phyloP scores from a whole-genome alignment of 805 yeast genomes.

The Millerozyma acaciae region DNA sequence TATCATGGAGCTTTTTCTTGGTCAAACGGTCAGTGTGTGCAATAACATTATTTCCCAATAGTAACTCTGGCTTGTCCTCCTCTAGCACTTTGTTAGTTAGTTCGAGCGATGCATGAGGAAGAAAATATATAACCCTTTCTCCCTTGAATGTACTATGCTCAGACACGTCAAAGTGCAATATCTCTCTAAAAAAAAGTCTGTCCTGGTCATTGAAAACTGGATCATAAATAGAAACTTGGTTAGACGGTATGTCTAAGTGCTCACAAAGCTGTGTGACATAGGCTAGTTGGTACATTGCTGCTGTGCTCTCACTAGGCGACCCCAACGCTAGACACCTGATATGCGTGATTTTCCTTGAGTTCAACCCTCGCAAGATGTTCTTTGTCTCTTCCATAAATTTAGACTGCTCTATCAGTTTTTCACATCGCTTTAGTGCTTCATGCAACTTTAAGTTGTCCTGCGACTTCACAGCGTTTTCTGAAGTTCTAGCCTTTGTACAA shows the following conservation, averaged over 20 bases:
- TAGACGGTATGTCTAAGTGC: constrained; percentile 9
- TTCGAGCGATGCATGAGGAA: constrained; percentile 73
- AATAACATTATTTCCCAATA: constrained; percentile 50
- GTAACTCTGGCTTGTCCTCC: constrained; percentile 28
- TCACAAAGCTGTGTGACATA: constrained; percentile 42
- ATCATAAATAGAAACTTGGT: constrained; percentile 51
- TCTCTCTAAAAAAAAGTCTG: constrained; percentile 17
- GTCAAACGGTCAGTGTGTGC: constrained; percentile 54
- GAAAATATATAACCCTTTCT: constrained; percentile 44
- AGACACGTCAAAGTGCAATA: constrained; percentile 12
- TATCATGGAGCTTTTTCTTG: constrained; percentile 35
- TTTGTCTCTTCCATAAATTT: constrained; percentile 23
- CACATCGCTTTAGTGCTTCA: no score
- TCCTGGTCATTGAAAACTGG: constrained; percentile 58
- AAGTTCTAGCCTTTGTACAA: no score
- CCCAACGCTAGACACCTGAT: constrained; percentile 75
- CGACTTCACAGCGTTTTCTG: no score
- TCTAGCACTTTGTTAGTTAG: constrained; percentile 42
- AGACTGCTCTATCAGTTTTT: constrained; percentile 15
- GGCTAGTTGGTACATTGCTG: constrained; percentile 67
- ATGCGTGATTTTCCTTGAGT: constrained; percentile 8
- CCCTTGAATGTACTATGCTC: constrained; percentile 9
- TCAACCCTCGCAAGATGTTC: not conserved
- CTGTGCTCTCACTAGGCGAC: constrained; percentile 52
- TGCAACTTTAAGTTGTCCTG: no score